Conservation (phyloP, 2,329 filamentous ascomycete species). For the Ascochyta koolunga region DNA sequence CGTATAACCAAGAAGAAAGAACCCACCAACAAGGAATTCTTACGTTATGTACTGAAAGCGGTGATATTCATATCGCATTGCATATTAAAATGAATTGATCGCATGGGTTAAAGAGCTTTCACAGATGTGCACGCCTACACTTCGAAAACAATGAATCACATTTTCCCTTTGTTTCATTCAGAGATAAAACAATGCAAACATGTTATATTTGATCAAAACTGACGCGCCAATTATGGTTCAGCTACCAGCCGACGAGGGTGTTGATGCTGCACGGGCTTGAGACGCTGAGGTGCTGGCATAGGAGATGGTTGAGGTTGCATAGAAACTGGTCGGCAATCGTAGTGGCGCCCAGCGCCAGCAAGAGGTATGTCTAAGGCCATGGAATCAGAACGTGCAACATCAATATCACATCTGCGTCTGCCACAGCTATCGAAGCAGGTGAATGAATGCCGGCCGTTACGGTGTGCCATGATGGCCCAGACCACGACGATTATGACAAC, state of each 20-base stretch:
- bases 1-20: too few relatives aligned
- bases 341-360: constrained; percentile 4
- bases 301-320: not conserved
- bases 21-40: too few relatives aligned
- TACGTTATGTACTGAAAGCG: too few relatives aligned
- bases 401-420: not conserved
- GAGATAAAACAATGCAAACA: too few relatives aligned
- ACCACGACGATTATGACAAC: not conserved
- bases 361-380: not conserved
- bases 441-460: not conserved
- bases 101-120: too few relatives aligned
- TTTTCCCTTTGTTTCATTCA: too few relatives aligned
- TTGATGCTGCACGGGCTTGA: not conserved
- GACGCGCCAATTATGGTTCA: not conserved
- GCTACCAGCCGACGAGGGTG: not conserved
- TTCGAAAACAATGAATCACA: too few relatives aligned
- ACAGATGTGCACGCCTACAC: too few relatives aligned
- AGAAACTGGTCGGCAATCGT: not conserved
- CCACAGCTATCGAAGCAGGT: not conserved
- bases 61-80: too few relatives aligned
- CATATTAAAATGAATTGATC: too few relatives aligned
- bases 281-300: not conserved
- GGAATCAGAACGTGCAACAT: not conserved
- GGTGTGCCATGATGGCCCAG: constrained; percentile 5
- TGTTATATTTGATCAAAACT: not conserved